These are phyloP conservation scores for Spergularia azorica DNA, from an alignment of 179 eudicot species.

Conservation along the genomic window DNA sequence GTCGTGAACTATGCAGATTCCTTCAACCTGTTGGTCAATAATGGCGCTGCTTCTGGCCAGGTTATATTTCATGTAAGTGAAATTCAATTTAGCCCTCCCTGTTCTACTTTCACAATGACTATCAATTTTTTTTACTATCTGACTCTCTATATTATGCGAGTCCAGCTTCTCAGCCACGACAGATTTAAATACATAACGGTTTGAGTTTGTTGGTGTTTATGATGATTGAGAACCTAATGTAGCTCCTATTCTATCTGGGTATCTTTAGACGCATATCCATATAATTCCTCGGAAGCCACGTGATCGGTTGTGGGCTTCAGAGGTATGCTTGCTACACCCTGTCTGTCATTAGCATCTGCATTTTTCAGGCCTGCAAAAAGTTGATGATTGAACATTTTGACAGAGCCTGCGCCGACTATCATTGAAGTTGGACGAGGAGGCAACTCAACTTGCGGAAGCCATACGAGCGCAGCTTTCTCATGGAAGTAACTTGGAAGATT, in stretches of 20 bases:
- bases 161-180: too few relatives aligned
- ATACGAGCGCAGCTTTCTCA: constrained; percentile 55
- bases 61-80: constrained; percentile 86
- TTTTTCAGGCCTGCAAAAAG: neutral
- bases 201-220: neutral
- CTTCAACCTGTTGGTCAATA: constrained; percentile 94
- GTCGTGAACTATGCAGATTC: constrained; percentile 61
- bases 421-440: constrained; percentile 66
- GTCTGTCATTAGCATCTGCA: neutral
- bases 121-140: too few relatives aligned
- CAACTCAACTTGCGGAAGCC: constrained; percentile 58
- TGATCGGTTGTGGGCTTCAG: constrained; percentile 93
- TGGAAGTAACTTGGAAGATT: constrained; percentile 32
- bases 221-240: constrained; percentile 3
- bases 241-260: constrained; percentile 5
- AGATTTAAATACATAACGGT: too few relatives aligned
- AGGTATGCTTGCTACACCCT: constrained; percentile 51
- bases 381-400: constrained; percentile 5
- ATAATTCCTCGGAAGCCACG: constrained; percentile 86
- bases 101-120: neutral
- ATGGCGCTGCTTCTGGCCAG: constrained; percentile 93
- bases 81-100: neutral
- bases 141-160: neutral
- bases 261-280: constrained; percentile 85
- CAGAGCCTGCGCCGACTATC: constrained; percentile 77